Base-by-base conservation (phyloP, 2,329 filamentous ascomycete species). In the Teratosphaeriaceae sp. region DNA sequence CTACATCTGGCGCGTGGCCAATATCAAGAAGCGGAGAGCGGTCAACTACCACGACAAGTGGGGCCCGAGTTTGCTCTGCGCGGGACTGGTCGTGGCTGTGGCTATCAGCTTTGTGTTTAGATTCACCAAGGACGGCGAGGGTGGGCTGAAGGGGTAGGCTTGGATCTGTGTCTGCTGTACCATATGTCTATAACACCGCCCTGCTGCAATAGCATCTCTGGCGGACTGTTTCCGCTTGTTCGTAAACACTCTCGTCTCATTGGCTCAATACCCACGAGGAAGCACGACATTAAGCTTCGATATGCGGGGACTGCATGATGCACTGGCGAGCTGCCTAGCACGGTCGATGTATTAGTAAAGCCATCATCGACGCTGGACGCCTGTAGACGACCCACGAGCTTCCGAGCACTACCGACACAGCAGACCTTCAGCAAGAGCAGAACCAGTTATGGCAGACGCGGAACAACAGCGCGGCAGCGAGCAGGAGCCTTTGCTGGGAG, bases 11-110 rank as follows among this genome's bases (percentile, higher is more conserved):
- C 79, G 92, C 43, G 89, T 92, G 53, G 74, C 78, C 49, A 87
- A 87, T 48, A 97, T 97, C 60, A 79, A 87, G 52, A 82, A 83
- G 54, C 76, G 90, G 40, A 81, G 82, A 50, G 87, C 85, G n/a
- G 88, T 90, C 30, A 84, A 81, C 55, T 98, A 92, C 65, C 92
- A 97, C 63, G 92, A 98, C 64, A 82, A 80, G 54, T 85, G 82
- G 74, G 92, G 92, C 0, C 90, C 92, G 0, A 88, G 76, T 3
- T 68, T 81, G 18, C 73, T 98, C 23, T 94, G 88, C 55, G 57
- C 74, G 7, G 77, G 85, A 2, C 65, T 97, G 41, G 76, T 96
- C 31, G 67, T 54, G 1, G 86, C 88, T 2, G 80, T 96, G 9
- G 70, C 75, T 3, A 62, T 94, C 20, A 94, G 92, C 64, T 94